Conservation (phyloP, 768 basidiomycete species). For the Podaxis mareebaensis region DNA sequence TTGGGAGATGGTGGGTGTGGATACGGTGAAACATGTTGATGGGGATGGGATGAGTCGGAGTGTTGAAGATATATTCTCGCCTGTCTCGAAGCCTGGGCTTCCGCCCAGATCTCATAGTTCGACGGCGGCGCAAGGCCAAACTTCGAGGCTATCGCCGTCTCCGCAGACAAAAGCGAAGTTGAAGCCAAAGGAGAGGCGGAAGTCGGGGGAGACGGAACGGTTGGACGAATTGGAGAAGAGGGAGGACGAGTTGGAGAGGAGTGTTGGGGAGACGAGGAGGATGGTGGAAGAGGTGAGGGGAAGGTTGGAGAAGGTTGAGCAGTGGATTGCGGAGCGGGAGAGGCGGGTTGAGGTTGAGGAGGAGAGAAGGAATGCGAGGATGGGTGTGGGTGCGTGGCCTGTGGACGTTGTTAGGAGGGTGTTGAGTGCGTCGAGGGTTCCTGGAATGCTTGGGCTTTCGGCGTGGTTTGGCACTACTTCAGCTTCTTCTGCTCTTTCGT, state of each 20-base stretch:
- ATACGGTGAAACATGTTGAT: conserved; percentile 13
- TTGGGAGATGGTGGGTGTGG: conserved; percentile 14
- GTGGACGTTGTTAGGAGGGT: background rate
- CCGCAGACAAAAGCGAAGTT: background rate
- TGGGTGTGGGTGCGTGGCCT: background rate
- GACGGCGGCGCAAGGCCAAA: background rate
- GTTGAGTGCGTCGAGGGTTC: conserved; percentile 4
- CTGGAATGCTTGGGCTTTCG: conserved; percentile 11
- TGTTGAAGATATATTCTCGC: conserved; percentile 12
- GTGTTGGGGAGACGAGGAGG: background rate
- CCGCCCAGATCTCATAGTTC: background rate
- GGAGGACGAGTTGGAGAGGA: background rate
- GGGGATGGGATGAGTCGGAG: background rate
- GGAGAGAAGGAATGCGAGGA: background rate
- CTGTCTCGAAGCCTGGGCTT: background rate
- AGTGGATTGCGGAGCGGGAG: background rate
- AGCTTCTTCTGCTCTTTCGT: background rate
- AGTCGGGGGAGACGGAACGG: background rate
- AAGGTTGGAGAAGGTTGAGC: background rate
- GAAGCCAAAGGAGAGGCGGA: background rate
- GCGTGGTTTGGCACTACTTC: background rate
- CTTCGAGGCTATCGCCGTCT: background rate
- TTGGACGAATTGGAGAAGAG: background rate
- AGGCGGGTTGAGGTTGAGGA: background rate
- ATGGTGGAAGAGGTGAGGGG: background rate